phyloP scores from a whole-genome alignment of 495 filamentous ascomycete genomes.

The Achaetomiella virescens region DNA sequence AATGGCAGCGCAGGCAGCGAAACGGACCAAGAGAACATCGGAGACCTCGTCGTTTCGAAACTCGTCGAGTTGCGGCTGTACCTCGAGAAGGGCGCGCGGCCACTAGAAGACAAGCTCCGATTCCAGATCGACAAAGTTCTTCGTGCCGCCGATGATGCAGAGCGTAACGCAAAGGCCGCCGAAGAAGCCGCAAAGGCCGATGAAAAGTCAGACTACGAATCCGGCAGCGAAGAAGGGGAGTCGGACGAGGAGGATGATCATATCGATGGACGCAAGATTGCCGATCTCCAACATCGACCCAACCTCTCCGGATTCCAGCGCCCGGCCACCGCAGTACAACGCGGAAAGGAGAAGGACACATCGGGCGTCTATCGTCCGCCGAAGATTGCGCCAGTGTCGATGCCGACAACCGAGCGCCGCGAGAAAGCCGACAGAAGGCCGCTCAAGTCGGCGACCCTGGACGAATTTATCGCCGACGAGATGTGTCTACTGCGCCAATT shows the following conservation, averaged over 20 bases:
- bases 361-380: constrained; percentile 78
- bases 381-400: constrained; percentile 68
- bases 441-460: constrained; percentile 67
- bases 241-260: constrained; percentile 34
- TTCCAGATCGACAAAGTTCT: constrained; percentile 90
- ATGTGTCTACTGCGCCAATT: constrained; percentile 69
- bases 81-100: constrained; percentile 82
- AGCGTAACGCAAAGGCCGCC: constrained; percentile 30
- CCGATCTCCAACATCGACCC: constrained; percentile 60
- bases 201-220: constrained; percentile 35
- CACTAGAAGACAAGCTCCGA: constrained; percentile 76
- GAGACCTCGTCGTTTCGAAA: constrained; percentile 62
- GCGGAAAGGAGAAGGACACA: constrained; percentile 28
- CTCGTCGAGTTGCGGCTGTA: constrained; percentile 80
- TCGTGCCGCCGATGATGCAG: constrained; percentile 73
- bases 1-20: constrained; percentile 26
- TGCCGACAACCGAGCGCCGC: constrained; percentile 54
- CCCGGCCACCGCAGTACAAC: constrained; percentile 36
- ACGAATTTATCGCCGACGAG: constrained; percentile 79
- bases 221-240: constrained; percentile 29
- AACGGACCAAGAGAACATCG: constrained; percentile 31
- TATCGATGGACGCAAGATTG: constrained; percentile 43
- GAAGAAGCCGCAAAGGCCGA: constrained; percentile 29
- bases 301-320: constrained; percentile 48
- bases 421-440: constrained; percentile 51